Evolutionary conservation across 148 eudicot species (phyloP), one percentile per base, ranked within the genome.

Genomic region (Selenicereus undatus): DNA sequence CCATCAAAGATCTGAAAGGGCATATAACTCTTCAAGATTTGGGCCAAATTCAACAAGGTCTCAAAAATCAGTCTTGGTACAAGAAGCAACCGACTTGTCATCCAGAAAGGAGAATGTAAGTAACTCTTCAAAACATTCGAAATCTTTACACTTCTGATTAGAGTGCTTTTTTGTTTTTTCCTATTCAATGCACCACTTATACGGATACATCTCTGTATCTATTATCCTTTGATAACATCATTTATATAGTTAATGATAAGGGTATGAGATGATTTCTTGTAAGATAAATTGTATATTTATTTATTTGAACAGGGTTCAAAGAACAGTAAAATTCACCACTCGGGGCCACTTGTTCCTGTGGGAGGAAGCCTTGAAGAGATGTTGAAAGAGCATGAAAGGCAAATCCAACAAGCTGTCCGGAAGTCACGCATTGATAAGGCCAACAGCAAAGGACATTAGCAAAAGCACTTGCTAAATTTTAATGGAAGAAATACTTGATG

Each of bases 21-120:
- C 83, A 68, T 43, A 22, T 58, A 74, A 80, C 60, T 82, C 88
- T 62, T 86, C 88, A 17, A 88, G 35, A 77, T 82, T 79, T 68
- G 84, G 85, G 60, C 75, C 84, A 39, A 86, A 85, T 39, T 78
- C 90, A 13, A 76, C 90, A 21, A 85, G 80, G 70, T 80, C 87
- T 77, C 91, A 88, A 78, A 83, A 64, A 80, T 73, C 75, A 72
- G 69, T 30, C 36, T 32, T 77, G 58, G 73, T 77, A 72, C 71
- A 64, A 5, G 84, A 71, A 36, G 62, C 66, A 22, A 20, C 78
- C n/a, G 83, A 80, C 78, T 36, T 76, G 79, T 69, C 82, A 11
- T 74, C 82, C 69, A 75, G 80, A 76, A 89, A 88, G 76, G 92
- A 85, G 13, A 84, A 76, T 77, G 93, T 90, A 87, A 81, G 90